Evolutionary conservation across 306 rosid species (phyloP).

Genomic region (Cucumis hystrix): DNA sequence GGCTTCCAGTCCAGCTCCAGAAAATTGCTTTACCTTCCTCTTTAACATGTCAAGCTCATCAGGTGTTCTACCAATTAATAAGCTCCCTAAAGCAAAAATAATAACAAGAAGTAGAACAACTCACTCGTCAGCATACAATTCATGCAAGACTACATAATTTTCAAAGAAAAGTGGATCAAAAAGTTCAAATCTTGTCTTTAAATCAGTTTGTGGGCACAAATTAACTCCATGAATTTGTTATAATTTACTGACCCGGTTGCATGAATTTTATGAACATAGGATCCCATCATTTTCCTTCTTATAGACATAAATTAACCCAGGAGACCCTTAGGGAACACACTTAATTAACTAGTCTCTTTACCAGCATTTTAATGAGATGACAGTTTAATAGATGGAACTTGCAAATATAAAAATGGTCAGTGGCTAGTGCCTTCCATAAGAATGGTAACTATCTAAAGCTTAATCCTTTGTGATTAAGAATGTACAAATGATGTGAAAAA

Average conservation of each 20-base stretch:
- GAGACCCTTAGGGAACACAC: neutral
- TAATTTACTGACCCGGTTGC: neutral
- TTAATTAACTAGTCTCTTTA: neutral
- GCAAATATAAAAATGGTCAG: neutral
- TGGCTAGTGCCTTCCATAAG: neutral
- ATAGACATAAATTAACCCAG: neutral
- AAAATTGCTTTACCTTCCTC: conserved; percentile 40
- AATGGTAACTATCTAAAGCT: neutral
- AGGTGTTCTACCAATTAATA: conserved; percentile 50
- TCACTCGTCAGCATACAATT: neutral
- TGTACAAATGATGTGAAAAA: too few species aligned
- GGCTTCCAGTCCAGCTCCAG: conserved; percentile 56
- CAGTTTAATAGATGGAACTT: neutral
- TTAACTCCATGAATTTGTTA: neutral
- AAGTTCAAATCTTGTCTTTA: neutral
- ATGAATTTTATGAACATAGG: neutral
- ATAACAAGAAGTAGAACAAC: neutral
- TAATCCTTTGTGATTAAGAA: neutral
- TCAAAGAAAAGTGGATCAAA: neutral
- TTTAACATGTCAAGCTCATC: conserved; percentile 46
- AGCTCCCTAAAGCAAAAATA: conserved; percentile 45
- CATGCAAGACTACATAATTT: neutral
- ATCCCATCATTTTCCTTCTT: neutral
- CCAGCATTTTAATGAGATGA: neutral
- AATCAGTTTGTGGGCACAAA: neutral